phyloP scores from a whole-genome alignment of 768 basidiomycete genomes.

The Termitomyces bulborhizus region DNA sequence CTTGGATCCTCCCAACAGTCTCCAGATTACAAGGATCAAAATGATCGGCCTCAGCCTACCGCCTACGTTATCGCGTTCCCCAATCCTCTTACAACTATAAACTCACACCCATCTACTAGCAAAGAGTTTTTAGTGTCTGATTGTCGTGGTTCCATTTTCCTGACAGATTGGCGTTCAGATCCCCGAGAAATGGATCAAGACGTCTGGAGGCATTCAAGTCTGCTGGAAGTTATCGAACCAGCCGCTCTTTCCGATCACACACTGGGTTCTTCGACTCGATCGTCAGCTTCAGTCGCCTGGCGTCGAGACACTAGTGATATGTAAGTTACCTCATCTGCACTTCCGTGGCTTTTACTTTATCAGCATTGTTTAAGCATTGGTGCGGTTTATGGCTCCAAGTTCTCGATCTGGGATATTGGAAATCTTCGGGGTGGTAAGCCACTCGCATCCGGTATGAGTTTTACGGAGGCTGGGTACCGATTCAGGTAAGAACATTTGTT shows the following conservation, averaged over 20 bases:
- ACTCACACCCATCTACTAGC: constrained; percentile 64
- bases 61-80: constrained; percentile 72
- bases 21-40: constrained; percentile 19
- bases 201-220: constrained; percentile 54
- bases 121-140: constrained; percentile 81
- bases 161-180: constrained; percentile 82
- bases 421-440: constrained; percentile 73
- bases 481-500: constrained; percentile 48
- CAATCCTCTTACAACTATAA: constrained; percentile 63
- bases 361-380: constrained; percentile 49
- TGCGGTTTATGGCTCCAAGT: constrained; percentile 64
- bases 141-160: constrained; percentile 62
- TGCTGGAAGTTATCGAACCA: constrained; percentile 72
- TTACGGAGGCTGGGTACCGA: constrained; percentile 57
- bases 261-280: constrained; percentile 37
- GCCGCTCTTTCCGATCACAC: constrained; percentile 48
- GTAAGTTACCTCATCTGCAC: constrained; percentile 32
- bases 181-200: constrained; percentile 46
- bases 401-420: constrained; percentile 72
- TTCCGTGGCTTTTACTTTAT: background rate
- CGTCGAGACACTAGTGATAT: constrained; percentile 62
- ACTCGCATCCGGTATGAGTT: constrained; percentile 50
- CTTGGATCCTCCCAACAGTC: constrained; percentile 32
- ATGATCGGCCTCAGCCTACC: constrained; percentile 59
- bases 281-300: constrained; percentile 66